Evolutionary conservation across 2,329 filamentous ascomycete species (phyloP), one percentile per base, ranked within the genome.

Genomic region (Ambrosiella cleistominuta): DNA sequence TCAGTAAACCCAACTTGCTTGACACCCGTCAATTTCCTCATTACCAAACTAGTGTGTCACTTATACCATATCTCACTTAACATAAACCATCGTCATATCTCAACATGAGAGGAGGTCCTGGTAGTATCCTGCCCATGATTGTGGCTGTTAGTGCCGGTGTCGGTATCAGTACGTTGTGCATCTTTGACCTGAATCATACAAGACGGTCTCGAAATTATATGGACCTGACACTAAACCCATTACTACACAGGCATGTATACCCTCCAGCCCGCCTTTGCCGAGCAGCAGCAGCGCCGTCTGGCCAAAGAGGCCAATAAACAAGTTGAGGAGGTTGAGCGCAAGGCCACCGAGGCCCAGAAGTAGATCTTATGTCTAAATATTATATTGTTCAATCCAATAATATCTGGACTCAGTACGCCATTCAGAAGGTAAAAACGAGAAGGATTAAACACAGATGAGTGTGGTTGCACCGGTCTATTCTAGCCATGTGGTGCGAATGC

Each of bases 101-200:
- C 40, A 55, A 42, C 12, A 61, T 61, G 60, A 53, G 57, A 58
- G 53, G 58, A 40, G 44, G 57, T 4, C 44, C 54, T 53, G 53
- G 58, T 13, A 60, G 52, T 39, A 57, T 61, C 17, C 27, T 61
- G 35, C 57, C 60, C 17, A 44, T 61, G 15, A 39, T 61, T 42
- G 37, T 61, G 19, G 60, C 57, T 12, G 50, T 61, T 54, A 42
- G 57, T 7, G 57, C 60, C 4, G 60, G 60, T 40, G 60, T 61
- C 15, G 54, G 57, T 15, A 61, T 61, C 15, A 57, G 60, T 61
- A 42, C 1, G 60, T 61, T 7, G 17, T 35, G 11, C 27, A 11
- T 13, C 15, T n/a, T 12, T n/a, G 5, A 12, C 11, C 6, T 5
- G 13, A n/a, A 54, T 17, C 17, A 7, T 8, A 19, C n/a, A 7